Evolutionary conservation across 2,329 filamentous ascomycete genomes (phyloP).

Genomic region (Chalaropsis ovoidea): DNA sequence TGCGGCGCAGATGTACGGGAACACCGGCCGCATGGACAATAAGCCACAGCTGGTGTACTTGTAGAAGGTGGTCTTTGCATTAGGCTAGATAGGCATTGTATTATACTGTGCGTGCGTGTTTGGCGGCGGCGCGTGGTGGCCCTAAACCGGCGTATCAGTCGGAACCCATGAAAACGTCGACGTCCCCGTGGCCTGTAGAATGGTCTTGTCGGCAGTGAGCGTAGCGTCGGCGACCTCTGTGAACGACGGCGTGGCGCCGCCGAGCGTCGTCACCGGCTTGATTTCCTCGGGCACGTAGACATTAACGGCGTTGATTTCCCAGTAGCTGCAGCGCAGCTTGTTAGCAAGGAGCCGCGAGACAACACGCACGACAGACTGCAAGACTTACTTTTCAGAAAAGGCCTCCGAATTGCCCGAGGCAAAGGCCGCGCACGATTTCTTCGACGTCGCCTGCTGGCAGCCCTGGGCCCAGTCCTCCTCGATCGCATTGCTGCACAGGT

Average conservation of each 20-base stretch:
- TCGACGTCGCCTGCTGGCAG: constrained; percentile 33
- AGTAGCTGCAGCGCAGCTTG: constrained; percentile 33
- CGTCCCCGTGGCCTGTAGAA: constrained; percentile 15
- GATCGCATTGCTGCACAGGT: constrained; percentile 72
- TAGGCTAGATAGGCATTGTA: not conserved
- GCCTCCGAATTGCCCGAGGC: constrained; percentile 8
- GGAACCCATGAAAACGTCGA: constrained; percentile 17
- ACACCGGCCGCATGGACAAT: constrained; percentile 41
- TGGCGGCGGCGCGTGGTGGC: not conserved
- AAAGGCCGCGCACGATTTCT: constrained; percentile 37
- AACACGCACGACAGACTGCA: too few relatives aligned
- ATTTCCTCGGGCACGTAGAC: constrained; percentile 33
- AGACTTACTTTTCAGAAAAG: constrained; percentile 22
- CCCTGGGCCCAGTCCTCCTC: constrained; percentile 37
- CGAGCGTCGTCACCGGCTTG: constrained; percentile 16
- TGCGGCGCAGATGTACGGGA: constrained; percentile 46
- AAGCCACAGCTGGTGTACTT: constrained; percentile 31
- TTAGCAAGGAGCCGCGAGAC: not conserved
- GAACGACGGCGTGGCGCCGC: constrained; percentile 6
- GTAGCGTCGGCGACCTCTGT: constrained; percentile 18
- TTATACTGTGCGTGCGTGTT: not conserved
- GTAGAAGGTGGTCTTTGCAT: constrained; percentile 7
- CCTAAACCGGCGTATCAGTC: not conserved
- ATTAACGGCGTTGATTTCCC: constrained; percentile 49
- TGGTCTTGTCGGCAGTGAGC: constrained; percentile 10